These are phyloP conservation scores for Cryptococcus sp. DNA, from an alignment of 1,284 basidiomycete genomes.

Conservation along the genomic window DNA sequence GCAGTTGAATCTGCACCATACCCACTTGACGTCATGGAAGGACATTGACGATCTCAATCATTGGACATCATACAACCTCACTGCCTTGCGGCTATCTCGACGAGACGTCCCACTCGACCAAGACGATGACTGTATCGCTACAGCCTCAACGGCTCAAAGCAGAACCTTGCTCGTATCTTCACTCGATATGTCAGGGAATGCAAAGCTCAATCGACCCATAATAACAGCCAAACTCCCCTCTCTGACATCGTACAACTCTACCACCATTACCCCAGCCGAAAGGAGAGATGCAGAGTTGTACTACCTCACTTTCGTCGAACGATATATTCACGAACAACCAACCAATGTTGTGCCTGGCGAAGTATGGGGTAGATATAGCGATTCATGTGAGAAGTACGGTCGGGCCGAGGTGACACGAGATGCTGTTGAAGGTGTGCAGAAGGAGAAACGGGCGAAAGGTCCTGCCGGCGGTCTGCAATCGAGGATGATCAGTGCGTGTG, in stretches of 20 bases:
- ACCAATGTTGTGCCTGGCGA: not conserved
- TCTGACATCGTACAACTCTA: conserved; percentile 68
- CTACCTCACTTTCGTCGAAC: conserved; percentile 67
- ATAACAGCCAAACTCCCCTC: conserved; percentile 70
- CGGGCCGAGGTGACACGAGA: not conserved
- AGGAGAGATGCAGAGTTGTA: conserved; percentile 83
- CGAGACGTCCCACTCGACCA: not conserved
- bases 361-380: conserved; percentile 35
- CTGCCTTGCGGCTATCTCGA: conserved; percentile 13
- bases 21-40: conserved; percentile 64
- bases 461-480: conserved; percentile 20
- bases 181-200: not conserved
- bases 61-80: conserved; percentile 19
- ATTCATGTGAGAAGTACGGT: conserved; percentile 27
- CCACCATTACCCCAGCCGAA: conserved; percentile 66
- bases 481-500: conserved; percentile 38
- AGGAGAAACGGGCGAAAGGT: conserved; percentile 1
- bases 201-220: conserved; percentile 49
- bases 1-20: conserved; percentile 51
- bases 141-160: conserved; percentile 2
- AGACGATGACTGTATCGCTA: not conserved
- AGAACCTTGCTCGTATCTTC: conserved; percentile 13
- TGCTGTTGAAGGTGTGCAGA: not conserved
- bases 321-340: conserved; percentile 15
- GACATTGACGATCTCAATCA: conserved; percentile 67